phyloP scores from a whole-genome alignment of 257 asterid genomes.

The Plantago elongata region DNA sequence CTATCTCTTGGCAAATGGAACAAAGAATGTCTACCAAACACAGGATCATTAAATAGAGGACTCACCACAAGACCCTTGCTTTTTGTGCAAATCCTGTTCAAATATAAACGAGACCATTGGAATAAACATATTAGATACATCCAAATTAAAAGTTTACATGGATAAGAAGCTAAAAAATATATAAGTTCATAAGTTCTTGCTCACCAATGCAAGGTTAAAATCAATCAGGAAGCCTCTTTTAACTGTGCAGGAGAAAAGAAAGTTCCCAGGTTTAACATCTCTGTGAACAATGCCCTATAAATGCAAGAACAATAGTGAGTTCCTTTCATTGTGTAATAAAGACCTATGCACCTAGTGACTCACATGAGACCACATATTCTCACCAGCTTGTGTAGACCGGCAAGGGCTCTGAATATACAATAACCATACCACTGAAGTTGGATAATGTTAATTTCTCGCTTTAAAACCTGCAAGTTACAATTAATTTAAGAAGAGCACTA shows the following conservation, averaged over 20 bases:
- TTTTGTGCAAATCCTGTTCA: conserved; percentile 71
- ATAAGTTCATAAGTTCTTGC: conserved; percentile 22
- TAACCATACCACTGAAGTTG: conserved; percentile 87
- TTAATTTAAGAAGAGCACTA: conserved; percentile 14
- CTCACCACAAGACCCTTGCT: conserved; percentile 52
- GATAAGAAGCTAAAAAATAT: background rate
- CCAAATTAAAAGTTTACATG: background rate
- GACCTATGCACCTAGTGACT: conserved; percentile 7
- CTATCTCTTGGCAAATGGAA: conserved; percentile 10
- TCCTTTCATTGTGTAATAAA: background rate
- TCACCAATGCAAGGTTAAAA: conserved; percentile 93
- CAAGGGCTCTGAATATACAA: conserved; percentile 89
- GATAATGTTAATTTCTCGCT: conserved; percentile 52
- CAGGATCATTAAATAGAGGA: conserved; percentile 12
- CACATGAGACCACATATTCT: conserved; percentile 23
- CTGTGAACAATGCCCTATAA: conserved; percentile 87
- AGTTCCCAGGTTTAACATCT: conserved; percentile 97
- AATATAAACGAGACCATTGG: conserved; percentile 8
- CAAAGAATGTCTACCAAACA: conserved; percentile 14
- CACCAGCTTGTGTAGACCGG: conserved; percentile 89
- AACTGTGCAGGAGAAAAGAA: conserved; percentile 74
- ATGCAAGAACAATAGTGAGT: conserved; percentile 21
- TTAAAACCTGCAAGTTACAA: conserved; percentile 51
- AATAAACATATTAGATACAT: conserved; percentile 14
- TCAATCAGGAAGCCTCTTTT: conserved; percentile 86